Conservation (phyloP, 2,329 filamentous ascomycete species). For the Lachnellula subtilissima region DNA sequence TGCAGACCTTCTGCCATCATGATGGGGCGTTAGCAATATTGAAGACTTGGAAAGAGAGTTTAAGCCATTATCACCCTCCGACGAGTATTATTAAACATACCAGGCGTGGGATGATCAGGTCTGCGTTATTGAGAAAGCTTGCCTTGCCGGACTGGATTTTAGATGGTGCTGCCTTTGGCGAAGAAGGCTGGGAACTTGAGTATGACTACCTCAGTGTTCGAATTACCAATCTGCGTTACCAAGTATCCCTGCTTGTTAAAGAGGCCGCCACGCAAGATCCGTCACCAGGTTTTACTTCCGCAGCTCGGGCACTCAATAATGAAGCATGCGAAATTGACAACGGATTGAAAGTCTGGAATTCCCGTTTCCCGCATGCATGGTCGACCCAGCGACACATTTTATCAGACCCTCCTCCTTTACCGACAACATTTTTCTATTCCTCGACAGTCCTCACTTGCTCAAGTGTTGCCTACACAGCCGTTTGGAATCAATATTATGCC, state of each 20-base stretch:
- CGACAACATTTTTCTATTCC: slow-evolving; percentile 21
- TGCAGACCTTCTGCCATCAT: slow-evolving; percentile 36
- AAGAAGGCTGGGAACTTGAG: slow-evolving; percentile 27
- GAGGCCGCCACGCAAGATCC: background rate
- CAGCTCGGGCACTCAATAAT: slow-evolving; percentile 1
- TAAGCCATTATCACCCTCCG: slow-evolving; percentile 1
- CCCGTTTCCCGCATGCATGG: slow-evolving; percentile 5
- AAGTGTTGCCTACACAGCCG: slow-evolving; percentile 18
- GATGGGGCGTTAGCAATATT: slow-evolving; percentile 30
- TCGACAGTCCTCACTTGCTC: slow-evolving; percentile 23
- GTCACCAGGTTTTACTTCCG: too few species aligned
- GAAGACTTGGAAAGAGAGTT: slow-evolving; percentile 27
- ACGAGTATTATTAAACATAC: slow-evolving; percentile 28
- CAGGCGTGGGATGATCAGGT: slow-evolving; percentile 28
- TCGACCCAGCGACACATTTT: slow-evolving; percentile 11
- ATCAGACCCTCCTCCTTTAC: slow-evolving; percentile 1
- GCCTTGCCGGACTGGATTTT: slow-evolving; percentile 29
- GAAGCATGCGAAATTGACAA: slow-evolving; percentile 11
- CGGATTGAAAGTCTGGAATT: slow-evolving; percentile 7
- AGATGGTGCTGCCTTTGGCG: slow-evolving; percentile 29
- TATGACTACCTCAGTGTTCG: slow-evolving; percentile 28
- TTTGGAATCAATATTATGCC: slow-evolving; percentile 28
- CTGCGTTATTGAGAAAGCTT: slow-evolving; percentile 22
- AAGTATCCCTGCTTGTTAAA: background rate
- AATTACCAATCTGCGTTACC: slow-evolving; percentile 19